These are phyloP conservation scores for Suillus brevipes DNA, from an alignment of 768 basidiomycete species.

Conservation along the genomic window DNA sequence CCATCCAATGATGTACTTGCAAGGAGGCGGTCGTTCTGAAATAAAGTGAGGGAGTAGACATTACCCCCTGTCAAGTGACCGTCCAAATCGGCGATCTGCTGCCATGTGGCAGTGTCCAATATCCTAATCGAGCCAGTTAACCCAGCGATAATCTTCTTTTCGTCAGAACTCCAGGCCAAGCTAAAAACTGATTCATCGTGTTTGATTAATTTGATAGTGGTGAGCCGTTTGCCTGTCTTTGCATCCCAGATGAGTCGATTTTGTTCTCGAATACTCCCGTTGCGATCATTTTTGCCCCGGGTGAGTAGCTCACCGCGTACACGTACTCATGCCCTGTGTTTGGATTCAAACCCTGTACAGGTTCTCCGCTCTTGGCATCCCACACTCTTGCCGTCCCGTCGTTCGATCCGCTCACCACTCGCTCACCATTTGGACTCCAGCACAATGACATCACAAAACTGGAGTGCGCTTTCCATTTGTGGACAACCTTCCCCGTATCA, in stretches of 20 bases:
- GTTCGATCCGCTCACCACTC: constrained; percentile 11
- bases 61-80: fast-evolving
- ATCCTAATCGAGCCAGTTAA: background rate
- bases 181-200: background rate
- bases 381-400: constrained; percentile 13
- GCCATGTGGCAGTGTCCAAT: constrained; percentile 2
- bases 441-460: fast-evolving
- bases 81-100: background rate
- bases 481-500: background rate
- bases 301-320: background rate
- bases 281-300: background rate
- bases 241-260: constrained; percentile 2
- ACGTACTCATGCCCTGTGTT: background rate
- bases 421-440: constrained; percentile 9
- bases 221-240: background rate
- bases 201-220: background rate
- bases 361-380: background rate
- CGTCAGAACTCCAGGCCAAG: background rate
- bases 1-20: background rate
- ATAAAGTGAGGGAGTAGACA: background rate
- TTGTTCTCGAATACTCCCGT: background rate
- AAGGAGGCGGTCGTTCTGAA: background rate
- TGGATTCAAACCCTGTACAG: background rate
- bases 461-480: background rate
- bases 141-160: background rate